Evolutionary conservation across 2,329 filamentous ascomycete species (phyloP), one percentile per base, ranked within the genome.

Genomic region (Stenocarpella maydis): DNA sequence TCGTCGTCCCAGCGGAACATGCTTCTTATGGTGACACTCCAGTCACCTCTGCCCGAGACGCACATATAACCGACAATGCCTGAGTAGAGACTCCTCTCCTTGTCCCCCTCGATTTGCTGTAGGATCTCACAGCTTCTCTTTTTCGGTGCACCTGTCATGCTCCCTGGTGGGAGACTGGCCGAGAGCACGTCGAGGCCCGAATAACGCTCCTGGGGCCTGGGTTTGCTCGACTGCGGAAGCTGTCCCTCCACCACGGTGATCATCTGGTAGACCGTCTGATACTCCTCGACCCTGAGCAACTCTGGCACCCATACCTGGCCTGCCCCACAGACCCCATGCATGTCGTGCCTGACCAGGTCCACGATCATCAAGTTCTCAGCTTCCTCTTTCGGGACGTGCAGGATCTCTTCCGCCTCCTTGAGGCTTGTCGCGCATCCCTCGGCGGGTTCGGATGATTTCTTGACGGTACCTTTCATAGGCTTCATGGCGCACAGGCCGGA

Each of bases 311-410:
- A 78, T 1, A 98, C 94, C 69, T 88, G 87, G 0, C 90, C 90
- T 1, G 91, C 87, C 6, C 92, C 93, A 71, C 91, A 93, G 10
- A 97, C 90, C n/a, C 91, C 89, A 79, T 97, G 92, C 15, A 98
- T 84, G 78, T 98, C 95, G 77, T 98, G 95, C 0, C 95, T 88
- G n/a, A 98, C 96, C 1, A 98, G 85, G 78, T 98, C 95, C 2
- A 97, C 95, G 75, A 98, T 98, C 96, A 98, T 98, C 28, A 98
- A 86, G 76, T 98, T 98, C 82, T 98, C 95, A 0, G 95, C 95
- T 75, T 93, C 90, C 79, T 98, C 96, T 78, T 98, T 98, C 26
- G 92, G 91, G 0, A 93, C 87, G 69, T 91, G 88, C 17, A 98
- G 87, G 47, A 97, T 88, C 34, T 83, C 82, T 71, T 91, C 89